Base-by-base conservation (phyloP, 106 monocot genomes). In the Xerophyta viscosa region DNA sequence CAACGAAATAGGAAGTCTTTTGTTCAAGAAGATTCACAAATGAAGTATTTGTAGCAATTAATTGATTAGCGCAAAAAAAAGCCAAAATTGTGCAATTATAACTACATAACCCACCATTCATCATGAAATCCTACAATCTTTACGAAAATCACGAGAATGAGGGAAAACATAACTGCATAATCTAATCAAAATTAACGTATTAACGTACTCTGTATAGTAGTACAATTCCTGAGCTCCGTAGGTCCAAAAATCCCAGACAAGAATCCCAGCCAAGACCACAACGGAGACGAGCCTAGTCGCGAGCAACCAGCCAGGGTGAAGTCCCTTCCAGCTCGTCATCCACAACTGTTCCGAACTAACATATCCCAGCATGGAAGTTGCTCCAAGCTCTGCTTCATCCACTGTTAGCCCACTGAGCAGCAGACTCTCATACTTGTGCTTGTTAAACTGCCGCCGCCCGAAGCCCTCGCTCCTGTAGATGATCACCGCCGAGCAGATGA, bases 291-390 rank as follows among this genome's bases (percentile, higher is more conserved):
- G 3, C 31, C 78, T 50, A 18, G 50, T 13, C 0, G 1, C 48
- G 1, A 72, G 58, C 1, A 59, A 27, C 47, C 52, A 42, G 17
- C 7, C 58, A 0, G 71, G 71, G 22, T 57, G 61, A 27, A 71
- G 22, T 0, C 54, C 64, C 5, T 54, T 31, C 71, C 71, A 71
- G 28, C 66, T 54, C 14, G 25, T 61, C 24, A 24, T 58, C 76
- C 70, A 70, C 0, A 48, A 36, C 41, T 48, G 47, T 26, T 7
- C 48, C 0, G 18, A 33, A 20, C 63, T 41, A 4, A 63, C 51
- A 57, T 48, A 45, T 0, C 55, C 48, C 27, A 20, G 25, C 9
- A 6, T 31, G 0, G 31, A 17, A 9, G 51, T 6, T 15, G 18
- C 7, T 27, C 41, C 42, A 11, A 49, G 3, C 29, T 19, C 29